A percentile compares a stretch with the other conserved stretches of the same genome.
Evolutionary conservation across 2,329 filamentous ascomycete species (phyloP).

Genomic region (Calonectria montana): DNA sequence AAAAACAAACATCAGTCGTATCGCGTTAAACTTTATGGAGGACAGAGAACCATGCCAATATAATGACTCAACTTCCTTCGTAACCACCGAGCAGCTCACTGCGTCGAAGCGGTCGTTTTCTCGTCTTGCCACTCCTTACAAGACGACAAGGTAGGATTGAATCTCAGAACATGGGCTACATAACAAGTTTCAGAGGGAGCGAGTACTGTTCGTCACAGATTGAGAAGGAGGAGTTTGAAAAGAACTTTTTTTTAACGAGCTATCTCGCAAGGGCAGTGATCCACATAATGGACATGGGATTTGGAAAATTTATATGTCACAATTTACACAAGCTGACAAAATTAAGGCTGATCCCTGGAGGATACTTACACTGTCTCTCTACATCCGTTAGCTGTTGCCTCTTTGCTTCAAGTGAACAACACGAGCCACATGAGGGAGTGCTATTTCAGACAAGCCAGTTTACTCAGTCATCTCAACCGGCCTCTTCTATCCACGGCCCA

Average conservation of each 20-base stretch:
- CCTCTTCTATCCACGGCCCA: conserved; percentile 55
- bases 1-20: conserved; percentile 1
- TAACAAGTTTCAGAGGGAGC: no score
- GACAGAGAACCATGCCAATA: neutral
- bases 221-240: no score
- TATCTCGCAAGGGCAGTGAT: no score
- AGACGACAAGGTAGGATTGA: neutral
- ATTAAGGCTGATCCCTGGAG: no score
- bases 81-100: neutral
- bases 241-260: no score
- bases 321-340: neutral
- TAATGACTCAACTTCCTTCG: neutral
- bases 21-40: neutral
- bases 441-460: conserved; percentile 70
- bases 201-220: neutral
- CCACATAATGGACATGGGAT: no score
- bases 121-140: no score
- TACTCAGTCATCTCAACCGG: conserved; percentile 76
- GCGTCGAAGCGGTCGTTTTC: no score
- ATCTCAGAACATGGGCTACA: no score
- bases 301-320: neutral
- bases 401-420: neutral
- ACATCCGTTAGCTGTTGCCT: conserved; percentile 3
- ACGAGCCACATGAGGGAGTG: neutral
- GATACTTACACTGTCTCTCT: neutral